Evolutionary conservation across 306 rosid genomes (phyloP).

Genomic region (Cucurbita maxima): DNA sequence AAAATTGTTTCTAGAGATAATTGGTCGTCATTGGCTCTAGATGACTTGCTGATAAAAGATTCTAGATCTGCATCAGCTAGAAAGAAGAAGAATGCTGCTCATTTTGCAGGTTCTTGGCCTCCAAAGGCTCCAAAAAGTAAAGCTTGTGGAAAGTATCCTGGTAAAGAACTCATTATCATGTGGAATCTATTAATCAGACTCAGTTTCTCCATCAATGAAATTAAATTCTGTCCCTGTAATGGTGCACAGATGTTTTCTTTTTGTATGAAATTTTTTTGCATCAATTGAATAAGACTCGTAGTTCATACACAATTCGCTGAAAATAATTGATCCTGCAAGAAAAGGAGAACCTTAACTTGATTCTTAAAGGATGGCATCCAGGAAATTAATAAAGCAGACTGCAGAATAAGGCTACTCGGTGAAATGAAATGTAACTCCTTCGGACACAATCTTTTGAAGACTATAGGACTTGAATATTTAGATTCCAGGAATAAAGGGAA

Average conservation of each 20-base stretch:
- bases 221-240: background rate
- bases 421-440: background rate
- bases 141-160: constrained; percentile 47
- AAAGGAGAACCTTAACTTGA: background rate
- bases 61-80: constrained; percentile 25
- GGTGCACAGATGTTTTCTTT: background rate
- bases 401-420: background rate
- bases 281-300: background rate
- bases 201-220: background rate
- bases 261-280: background rate
- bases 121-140: constrained; percentile 42
- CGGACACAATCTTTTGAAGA: background rate
- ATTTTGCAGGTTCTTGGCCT: constrained; percentile 70
- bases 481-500: background rate
- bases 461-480: background rate
- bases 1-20: constrained; percentile 13
- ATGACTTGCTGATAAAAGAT: constrained; percentile 51
- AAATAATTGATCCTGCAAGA: background rate
- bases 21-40: constrained; percentile 23
- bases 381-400: background rate
- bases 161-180: constrained; percentile 20
- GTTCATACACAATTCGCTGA: background rate
- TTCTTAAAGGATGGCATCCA: background rate
- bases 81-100: constrained; percentile 46
- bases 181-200: background rate